These are phyloP conservation scores for Talaromyces nanjingensis DNA, from an alignment of 495 filamentous ascomycete species.

Conservation along the genomic window DNA sequence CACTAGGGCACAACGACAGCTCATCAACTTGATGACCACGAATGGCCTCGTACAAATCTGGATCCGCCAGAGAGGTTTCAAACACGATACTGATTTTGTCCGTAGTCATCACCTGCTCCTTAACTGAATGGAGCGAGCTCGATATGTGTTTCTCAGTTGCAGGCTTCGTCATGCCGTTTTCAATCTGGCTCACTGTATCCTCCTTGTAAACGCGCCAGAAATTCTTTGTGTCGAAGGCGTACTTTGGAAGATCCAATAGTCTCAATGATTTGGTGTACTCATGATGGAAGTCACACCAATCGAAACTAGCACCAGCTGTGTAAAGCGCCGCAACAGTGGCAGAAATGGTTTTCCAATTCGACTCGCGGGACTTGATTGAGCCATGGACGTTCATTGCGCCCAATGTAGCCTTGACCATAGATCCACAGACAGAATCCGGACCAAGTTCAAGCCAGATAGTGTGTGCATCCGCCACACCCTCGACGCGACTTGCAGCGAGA, in stretches of 20 bases:
- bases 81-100: too few species aligned
- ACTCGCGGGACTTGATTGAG: conserved; percentile 23
- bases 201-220: conserved; percentile 44
- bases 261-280: conserved; percentile 34
- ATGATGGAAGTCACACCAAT: conserved; percentile 42
- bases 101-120: too few species aligned
- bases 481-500: not conserved
- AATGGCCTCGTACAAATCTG: too few species aligned
- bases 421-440: conserved; percentile 18
- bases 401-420: conserved; percentile 14
- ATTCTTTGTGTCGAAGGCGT: conserved; percentile 46
- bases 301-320: conserved; percentile 30
- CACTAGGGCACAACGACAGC: too few species aligned
- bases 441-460: conserved; percentile 23
- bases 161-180: too few species aligned
- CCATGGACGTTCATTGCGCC: not conserved
- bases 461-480: conserved; percentile 14
- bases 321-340: conserved; percentile 30
- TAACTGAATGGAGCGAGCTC: too few species aligned
- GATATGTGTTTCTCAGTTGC: too few species aligned
- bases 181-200: too few species aligned
- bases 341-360: conserved; percentile 38
- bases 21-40: too few species aligned
- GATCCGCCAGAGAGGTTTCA: too few species aligned
- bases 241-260: conserved; percentile 37